Evolutionary conservation across 78 protist genomes (phyloP).

Genomic region (Diacronema lutheri): DNA sequence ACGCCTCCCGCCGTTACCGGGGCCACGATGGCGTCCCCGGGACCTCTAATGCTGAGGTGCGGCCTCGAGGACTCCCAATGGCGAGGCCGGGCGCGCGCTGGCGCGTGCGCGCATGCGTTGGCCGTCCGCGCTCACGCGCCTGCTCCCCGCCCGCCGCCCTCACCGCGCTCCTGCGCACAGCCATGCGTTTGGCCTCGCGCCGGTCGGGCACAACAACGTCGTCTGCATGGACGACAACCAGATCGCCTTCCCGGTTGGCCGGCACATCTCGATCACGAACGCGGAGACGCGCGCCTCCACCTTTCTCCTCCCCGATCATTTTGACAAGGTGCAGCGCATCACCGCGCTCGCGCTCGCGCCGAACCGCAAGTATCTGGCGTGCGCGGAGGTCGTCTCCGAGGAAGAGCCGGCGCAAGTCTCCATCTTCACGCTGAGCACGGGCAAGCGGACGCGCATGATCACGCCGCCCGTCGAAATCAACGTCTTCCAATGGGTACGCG

Average conservation of each 20-base stretch:
- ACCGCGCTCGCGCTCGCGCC: slow-evolving; percentile 27
- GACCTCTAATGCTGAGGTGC: too few species aligned
- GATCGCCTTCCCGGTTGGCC: slow-evolving; percentile 18
- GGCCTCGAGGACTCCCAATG: too few species aligned
- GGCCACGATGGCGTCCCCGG: too few species aligned
- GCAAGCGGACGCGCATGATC: not conserved
- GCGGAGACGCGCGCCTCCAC: not conserved
- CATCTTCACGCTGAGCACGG: not conserved
- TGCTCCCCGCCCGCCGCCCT: too few species aligned
- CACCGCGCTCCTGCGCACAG: too few species aligned
- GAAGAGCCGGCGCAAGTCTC: not conserved
- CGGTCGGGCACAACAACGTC: not conserved
- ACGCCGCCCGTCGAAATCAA: not conserved
- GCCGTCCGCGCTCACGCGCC: too few species aligned
- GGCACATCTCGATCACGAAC: not conserved
- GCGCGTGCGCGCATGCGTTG: too few species aligned
- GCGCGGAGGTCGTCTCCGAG: not conserved
- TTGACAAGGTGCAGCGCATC: not conserved
- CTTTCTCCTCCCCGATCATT: not conserved
- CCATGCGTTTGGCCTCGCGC: not conserved
- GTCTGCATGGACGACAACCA: not conserved
- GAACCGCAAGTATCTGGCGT: not conserved
- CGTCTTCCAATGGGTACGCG: not conserved
- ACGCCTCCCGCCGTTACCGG: too few species aligned
- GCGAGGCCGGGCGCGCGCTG: too few species aligned